Conservation (phyloP, 345 rosid genomes). For the Eucalyptus caleyi region DNA sequence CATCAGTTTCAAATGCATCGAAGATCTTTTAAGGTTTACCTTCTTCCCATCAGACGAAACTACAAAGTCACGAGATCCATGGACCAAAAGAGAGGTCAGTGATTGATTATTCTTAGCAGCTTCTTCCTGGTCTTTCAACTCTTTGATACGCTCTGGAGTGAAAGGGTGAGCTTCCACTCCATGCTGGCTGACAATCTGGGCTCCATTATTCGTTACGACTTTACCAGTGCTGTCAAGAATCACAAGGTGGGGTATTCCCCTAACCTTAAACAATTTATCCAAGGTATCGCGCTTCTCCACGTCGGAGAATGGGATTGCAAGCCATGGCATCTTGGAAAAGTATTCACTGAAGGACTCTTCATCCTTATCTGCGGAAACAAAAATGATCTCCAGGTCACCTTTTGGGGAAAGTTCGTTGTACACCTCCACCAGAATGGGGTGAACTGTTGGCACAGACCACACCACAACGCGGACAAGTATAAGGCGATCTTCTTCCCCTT, state of each 20-base stretch:
- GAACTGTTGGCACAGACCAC: constrained; percentile 56
- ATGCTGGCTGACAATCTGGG: constrained; percentile 32
- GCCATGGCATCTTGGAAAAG: constrained; percentile 85
- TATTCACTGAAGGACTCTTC: constrained; percentile 45
- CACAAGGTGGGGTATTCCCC: constrained; percentile 65
- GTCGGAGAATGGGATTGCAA: constrained; percentile 68
- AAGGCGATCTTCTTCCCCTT: constrained; percentile 64
- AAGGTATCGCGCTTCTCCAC: constrained; percentile 32
- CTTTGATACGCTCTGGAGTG: constrained; percentile 39
- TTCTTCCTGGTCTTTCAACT: constrained; percentile 51
- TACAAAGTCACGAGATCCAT: constrained; percentile 41
- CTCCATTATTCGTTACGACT: constrained; percentile 32
- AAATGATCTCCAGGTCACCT: constrained; percentile 47
- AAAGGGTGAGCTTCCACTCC: constrained; percentile 66
- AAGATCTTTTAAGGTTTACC: constrained; percentile 14
- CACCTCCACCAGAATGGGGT: constrained; percentile 50
- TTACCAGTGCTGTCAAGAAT: constrained; percentile 50
- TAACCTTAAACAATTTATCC: constrained; percentile 37
- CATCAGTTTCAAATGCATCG: not conserved
- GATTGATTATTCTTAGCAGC: constrained; percentile 46
- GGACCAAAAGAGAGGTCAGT: constrained; percentile 40
- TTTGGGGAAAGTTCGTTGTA: constrained; percentile 33
- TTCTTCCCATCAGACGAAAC: constrained; percentile 33
- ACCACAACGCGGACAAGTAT: constrained; percentile 85
- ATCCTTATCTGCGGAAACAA: constrained; percentile 44